These are phyloP conservation scores for Aquanectria penicillioides DNA, from an alignment of 2,329 filamentous ascomycete genomes.

Conservation along the genomic window DNA sequence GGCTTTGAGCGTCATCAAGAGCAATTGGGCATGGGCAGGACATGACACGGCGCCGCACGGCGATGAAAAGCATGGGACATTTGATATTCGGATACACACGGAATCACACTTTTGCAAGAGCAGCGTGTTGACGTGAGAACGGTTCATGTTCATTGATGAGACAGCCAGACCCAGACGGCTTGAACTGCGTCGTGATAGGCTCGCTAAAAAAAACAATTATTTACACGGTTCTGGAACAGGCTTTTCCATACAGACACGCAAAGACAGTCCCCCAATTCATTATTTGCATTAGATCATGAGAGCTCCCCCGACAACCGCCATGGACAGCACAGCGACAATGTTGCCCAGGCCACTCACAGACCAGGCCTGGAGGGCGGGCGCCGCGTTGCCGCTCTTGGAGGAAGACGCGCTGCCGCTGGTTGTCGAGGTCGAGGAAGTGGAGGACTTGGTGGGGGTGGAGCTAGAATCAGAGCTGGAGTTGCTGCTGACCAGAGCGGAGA, in stretches of 20 bases:
- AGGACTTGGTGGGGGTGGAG: constrained; percentile 10
- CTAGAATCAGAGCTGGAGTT: constrained; percentile 14
- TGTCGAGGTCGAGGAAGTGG: constrained; percentile 24
- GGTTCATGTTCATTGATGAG: not conserved
- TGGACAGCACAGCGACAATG: constrained; percentile 39
- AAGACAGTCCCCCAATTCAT: too few relatives aligned
- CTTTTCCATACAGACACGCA: not conserved
- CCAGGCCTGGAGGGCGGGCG: constrained; percentile 38
- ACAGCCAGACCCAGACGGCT: not conserved
- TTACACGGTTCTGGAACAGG: constrained; percentile 1
- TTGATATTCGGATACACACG: too few relatives aligned
- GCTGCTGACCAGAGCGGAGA: constrained; percentile 46
- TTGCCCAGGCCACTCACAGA: constrained; percentile 33
- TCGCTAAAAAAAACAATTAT: not conserved
- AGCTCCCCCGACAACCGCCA: constrained; percentile 44
- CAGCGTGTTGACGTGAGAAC: not conserved
- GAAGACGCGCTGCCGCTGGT: constrained; percentile 34
- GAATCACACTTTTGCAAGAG: too few relatives aligned
- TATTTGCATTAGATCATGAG: constrained; percentile 40
- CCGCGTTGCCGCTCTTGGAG: constrained; percentile 36
- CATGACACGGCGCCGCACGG: too few relatives aligned
- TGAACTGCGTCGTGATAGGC: not conserved
- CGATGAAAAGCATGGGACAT: too few relatives aligned
- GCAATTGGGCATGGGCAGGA: too few relatives aligned
- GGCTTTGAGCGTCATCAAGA: too few relatives aligned